Base-by-base conservation (phyloP, 805 yeast species). In the Wickerhamiella galacta region DNA sequence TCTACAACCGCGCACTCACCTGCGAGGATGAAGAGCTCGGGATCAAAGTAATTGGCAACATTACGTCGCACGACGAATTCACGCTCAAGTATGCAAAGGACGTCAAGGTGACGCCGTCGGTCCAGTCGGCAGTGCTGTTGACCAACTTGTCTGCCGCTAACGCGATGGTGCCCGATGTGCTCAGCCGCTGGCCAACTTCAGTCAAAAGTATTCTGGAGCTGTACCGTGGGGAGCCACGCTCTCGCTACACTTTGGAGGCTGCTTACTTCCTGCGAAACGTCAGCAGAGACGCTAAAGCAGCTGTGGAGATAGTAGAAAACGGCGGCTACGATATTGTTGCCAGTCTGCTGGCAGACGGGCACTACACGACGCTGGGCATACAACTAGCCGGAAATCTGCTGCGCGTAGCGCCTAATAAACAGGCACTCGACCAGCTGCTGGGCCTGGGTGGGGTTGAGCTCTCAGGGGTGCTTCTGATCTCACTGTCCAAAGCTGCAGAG, bases 201-300 rank as follows among this genome's bases (percentile, higher is more conserved):
- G 20, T 34, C 16, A 19, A 26, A 15, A 19, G 17, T 20, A 24
- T 16, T 16, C 31, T 34, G 10, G 31, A 23, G 12, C 21, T 25
- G 18, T 4, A 11, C 12, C 14, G 25, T 6, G 12, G 6, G 6
- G 12, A 23, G 7, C 14, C 5, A 7, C n/a, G 6, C 12, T 7
- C 25, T 11, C 9, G 12, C 25, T 23, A 23, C 12, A 11, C 14
- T 32, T 2, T 33, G 36, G 12, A 6, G 15, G 14, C 30, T 10
- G 33, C 30, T 2, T 31, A 30, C 25, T 34, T 30, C 15, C 7
- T 34, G 22, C 37, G 37, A 16, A 34, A 34, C 28, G 24, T 30
- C 22, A 23, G 28, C 3, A 33, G 37, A 16, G 19, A 29, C n/a
- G 37, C 20, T 26, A 18, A 25, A 16, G 15, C 19, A 3, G 33